Base-by-base conservation (phyloP, 73 alveolate genomes). In the Paramecium primaurelia region DNA sequence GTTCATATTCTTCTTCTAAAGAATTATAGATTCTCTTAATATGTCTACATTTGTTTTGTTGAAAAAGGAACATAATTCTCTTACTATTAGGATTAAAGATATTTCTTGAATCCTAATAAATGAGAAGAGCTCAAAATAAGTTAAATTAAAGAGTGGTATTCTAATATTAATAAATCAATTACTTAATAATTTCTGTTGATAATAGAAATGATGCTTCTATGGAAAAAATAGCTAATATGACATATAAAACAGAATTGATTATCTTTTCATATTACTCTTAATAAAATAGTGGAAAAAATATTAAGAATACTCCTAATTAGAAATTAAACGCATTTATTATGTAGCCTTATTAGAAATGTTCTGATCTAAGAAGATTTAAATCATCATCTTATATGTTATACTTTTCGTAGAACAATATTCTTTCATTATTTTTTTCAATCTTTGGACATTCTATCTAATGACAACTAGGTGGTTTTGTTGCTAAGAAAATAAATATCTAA, bases 391-490 rank as follows among this genome's bases (percentile, higher is more conserved):
- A 10, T 11, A 8, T 80, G 47, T 80, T 25, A 25, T 44, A 80
- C 45, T 45, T 80, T 26, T 80, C 91, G 49, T 80, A 80, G 71
- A 18, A 80, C 6, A 80, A 36, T 36, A 25, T 44, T 45, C 91
- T 80, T 47, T 80, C 75, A 42, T 26, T 25, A 80, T 80, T 80
- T 5, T 80, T 47, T 49, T 42, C 22, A 45, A 80, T 80, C n/a
- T 40, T 64, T 26, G 91, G 91, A 20, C 91, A 80, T 80, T 22
- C 28, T 32, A 80, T 80, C 1, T 80, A 28, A 80, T 80, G 26
- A 36, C 91, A 80, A 80, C 49, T 80, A 3, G 58, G 77, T 8
- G 25, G 47, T 44, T 44, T 77, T 2, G 18, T 8, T 20, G 44
- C 8, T 20, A 80, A 80, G 45, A 80, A 80, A 6, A 44, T 36